Base-by-base conservation (phyloP, 176 grass and related monocot genomes). In the Puccinellia tenuiflora region DNA sequence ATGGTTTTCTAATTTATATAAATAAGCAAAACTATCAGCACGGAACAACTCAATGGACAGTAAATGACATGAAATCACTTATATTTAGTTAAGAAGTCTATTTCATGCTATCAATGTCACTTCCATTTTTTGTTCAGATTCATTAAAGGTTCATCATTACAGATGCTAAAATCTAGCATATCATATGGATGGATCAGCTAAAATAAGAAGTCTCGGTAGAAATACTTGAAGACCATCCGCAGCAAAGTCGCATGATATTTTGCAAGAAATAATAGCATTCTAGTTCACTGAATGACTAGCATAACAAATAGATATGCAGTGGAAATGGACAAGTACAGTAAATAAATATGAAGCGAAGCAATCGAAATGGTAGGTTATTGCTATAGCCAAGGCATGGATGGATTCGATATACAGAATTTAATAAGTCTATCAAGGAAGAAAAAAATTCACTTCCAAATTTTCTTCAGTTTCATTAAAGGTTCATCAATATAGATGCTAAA, bases 151-250 rank as follows among this genome's bases (percentile, higher is more conserved):
- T 78, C 37, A 77, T 22, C 61, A 24, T 43, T 85, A 52, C 61
- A 81, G 46, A 78, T 83, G 31, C 61, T 60, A 77, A 70, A 85
- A 31, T 86, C 74, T 33, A 90, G n/a, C 30, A 83, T 86, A 64
- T 13, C 18, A 67, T 26, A 73, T 51, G 16, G 17, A 69, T 21
- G 39, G 55, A 71, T 33, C 31, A 77, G 21, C 25, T 29, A 54
- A 84, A 76, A 67, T 26, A 65, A 42, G n/a, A 77, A 77, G 14
- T 40, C 4, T 67, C n/a, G 46, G 21, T 35, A 28, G 9, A 24
- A 33, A 34, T 20, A 82, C 56, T 74, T n/a, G 65, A 54, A 79
- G 24, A n/a, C 66, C 46, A 79, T 51, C 68, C 18, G 9, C 10
- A 39, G n/a, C 55, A 72, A 34, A 73, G 40, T 29, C 37, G n/a